Base-by-base conservation (phyloP, 345 rosid species). In the Camelina neglecta region DNA sequence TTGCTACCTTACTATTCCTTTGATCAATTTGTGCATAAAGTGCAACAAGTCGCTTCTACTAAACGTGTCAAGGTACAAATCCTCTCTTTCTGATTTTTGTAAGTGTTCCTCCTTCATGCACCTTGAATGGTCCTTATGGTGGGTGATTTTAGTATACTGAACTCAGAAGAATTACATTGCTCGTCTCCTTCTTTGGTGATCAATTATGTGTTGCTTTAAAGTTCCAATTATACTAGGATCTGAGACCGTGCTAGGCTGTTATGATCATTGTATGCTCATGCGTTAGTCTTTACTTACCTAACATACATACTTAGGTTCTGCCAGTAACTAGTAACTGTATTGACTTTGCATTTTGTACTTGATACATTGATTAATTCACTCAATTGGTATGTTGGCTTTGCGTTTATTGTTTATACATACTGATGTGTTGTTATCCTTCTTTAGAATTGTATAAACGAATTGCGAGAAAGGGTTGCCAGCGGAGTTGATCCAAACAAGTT, bases 401-500 rank as follows among this genome's bases (percentile, higher is more conserved):
- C 10, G 1, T 50, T 20, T 39, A 24, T 3, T n/a, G 18, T 16
- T 65, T 62, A 54, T 63, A 23, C 33, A 29, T 8, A 33, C n/a
- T 69, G 12, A 45, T 54, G 31, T 29, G 31, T 35, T 29, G 31
- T 35, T 48, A 3, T 31, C 15, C 16, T 80, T 60, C 75, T 60
- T 60, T 83, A 95, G 98, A 81, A 11, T 18, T 95, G 97, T 71
- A 79, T 95, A 59, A 81, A 83, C 74, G 93, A 88, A 21, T 61
- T 95, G 75, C 83, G 93, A 81, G 97, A 95, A 75, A 88, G 91
- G 54, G 94, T 95, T 45, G 97, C 93, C 23, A 69, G 71, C 2
- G 97, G 99, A 79, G 89, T 89, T 74, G 97, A 92, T 83, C 93
- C 90, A 42, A 84, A 90, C 15, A 88, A 88, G 76, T 77, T 89